These are phyloP conservation scores for Ettlia oleoabundans DNA, from an alignment of 139 green algal species.

Conservation along the genomic window DNA sequence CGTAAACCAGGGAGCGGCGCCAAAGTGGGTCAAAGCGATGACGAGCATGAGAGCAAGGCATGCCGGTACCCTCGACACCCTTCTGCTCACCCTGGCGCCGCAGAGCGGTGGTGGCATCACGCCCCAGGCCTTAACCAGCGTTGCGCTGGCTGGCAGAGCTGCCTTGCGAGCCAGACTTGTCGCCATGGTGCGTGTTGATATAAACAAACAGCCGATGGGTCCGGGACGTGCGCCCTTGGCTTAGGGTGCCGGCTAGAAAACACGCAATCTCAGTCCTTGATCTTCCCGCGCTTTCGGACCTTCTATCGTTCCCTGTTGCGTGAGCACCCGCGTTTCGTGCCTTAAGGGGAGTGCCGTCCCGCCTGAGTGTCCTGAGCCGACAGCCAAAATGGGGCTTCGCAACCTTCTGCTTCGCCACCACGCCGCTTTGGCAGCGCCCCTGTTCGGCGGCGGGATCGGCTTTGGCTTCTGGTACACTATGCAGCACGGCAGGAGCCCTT, in stretches of 20 bases:
- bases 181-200: slow-evolving; percentile 17
- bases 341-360: too few species aligned
- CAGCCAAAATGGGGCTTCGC: not conserved
- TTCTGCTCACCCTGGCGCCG: not conserved
- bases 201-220: too few species aligned
- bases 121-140: slow-evolving; percentile 10
- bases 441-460: not conserved
- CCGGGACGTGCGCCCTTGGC: too few species aligned
- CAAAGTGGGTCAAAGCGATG: not conserved
- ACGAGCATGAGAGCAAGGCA: too few species aligned
- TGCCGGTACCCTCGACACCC: too few species aligned
- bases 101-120: not conserved
- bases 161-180: slow-evolving; percentile 1
- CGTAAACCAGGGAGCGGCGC: not conserved
- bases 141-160: not conserved
- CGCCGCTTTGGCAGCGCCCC: not conserved
- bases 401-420: not conserved
- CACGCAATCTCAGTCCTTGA: too few species aligned
- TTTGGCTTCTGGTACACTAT: slow-evolving; percentile 5
- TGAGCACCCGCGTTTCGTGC: too few species aligned
- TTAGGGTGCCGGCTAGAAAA: too few species aligned
- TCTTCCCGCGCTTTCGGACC: too few species aligned
- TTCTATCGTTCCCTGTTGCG: too few species aligned
- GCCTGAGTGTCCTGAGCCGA: not conserved
- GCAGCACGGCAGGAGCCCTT: not conserved